Base-by-base conservation (phyloP, 2,329 filamentous ascomycete species). In the Fusarium decemcellulare region DNA sequence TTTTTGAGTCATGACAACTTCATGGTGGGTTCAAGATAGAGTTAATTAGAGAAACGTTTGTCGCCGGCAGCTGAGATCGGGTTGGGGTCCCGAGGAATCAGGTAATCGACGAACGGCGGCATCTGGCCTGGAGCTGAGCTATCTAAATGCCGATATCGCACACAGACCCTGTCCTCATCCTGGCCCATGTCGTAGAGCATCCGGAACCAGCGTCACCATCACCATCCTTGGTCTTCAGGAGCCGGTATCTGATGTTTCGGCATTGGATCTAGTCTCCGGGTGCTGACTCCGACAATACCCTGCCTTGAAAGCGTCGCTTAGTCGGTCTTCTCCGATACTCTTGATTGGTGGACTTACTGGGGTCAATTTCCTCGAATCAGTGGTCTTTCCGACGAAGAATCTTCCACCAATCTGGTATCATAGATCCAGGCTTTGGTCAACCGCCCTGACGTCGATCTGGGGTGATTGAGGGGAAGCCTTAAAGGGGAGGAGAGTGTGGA, bases 381-480 rank as follows among this genome's bases (percentile, higher is more conserved):
- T 30, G 11, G 12, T 11, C 32, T 51, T 51, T 34, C 29, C 47
- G 47, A 51, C 47, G 30, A 16, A 5, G 16, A 34, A 37, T 51
- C 32, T 51, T 30, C 47, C 47, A 34, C 47, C 47, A 51, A 51
- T 51, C 47, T 30, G 30, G 30, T 51, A 51, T 51, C 36, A 36
- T 51, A 15, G n/a, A 34, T 51, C 16, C 11, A n/a, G n/a, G 23
- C 32, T 36, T 51, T 14, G 11, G 8, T 18, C 15, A 10, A 23
- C 14, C 16, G 29, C 47, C 27, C n/a, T 14, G 11, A 51, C 32
- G 47, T 51, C 32, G 47, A 51, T 51, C 47, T 36, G 47, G 47
- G 29, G 32, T 23, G 30, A 30, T 34, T 51, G 47, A 15, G 8
- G 30, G 16, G 29, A 30, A 48, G 30, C 46, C 23, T 23, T 23